Evolutionary conservation across 225 moss, liverwort and hornwort genomes (phyloP).

Genomic region (Sphagnum contortum): DNA sequence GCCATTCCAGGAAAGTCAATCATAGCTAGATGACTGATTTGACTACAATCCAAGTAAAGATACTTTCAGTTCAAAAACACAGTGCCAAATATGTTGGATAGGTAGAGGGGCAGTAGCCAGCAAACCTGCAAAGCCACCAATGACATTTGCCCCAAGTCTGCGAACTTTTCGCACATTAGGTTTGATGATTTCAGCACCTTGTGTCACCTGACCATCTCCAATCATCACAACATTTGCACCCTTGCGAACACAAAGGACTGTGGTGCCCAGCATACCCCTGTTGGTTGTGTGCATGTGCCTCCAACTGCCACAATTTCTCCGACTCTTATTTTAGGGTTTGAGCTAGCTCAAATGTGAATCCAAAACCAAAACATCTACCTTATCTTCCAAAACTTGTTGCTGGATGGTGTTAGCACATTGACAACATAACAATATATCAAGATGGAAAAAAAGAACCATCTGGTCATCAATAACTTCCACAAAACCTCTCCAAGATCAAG

Average conservation of each 20-base stretch:
- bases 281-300: slow-evolving; percentile 35
- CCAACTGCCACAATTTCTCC: slow-evolving; percentile 13
- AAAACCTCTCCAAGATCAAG: too few relatives aligned
- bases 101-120: neutral
- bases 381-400: neutral
- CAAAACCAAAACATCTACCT: neutral
- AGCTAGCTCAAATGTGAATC: neutral
- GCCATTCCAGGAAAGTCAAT: too few relatives aligned
- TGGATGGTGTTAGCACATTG: neutral
- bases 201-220: slow-evolving; percentile 88
- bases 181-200: slow-evolving; percentile 83
- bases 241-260: slow-evolving; percentile 79
- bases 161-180: slow-evolving; percentile 91
- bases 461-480: too few relatives aligned
- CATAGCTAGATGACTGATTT: too few relatives aligned
- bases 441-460: neutral
- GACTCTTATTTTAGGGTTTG: slow-evolving; percentile 1
- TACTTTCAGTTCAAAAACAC: too few relatives aligned
- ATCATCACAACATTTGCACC: slow-evolving; percentile 75
- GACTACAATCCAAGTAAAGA: too few relatives aligned
- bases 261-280: slow-evolving; percentile 82
- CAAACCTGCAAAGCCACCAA: slow-evolving; percentile 86
- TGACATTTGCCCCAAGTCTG: slow-evolving; percentile 79
- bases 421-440: neutral
- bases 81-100: too few relatives aligned